Evolutionary conservation across 163 green algal species (phyloP), one percentile per base, ranked within the genome.

Genomic region (Prototheca cutis): DNA sequence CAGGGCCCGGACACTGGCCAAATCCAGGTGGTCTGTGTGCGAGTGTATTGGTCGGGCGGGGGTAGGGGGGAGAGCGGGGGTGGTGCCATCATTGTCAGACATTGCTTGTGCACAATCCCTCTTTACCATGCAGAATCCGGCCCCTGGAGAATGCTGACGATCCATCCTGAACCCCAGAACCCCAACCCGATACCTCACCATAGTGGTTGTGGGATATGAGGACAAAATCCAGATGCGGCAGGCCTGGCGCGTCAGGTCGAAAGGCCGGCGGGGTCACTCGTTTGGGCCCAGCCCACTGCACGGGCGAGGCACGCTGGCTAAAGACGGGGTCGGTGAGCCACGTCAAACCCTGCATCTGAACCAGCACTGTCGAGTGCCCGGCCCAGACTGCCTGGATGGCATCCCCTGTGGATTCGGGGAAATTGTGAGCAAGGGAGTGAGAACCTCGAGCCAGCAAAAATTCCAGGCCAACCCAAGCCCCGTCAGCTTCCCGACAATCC

Each of bases 151-250:
- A n/a, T n/a, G n/a, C n/a, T n/a, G n/a, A n/a, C n/a, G n/a, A n/a
- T n/a, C n/a, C n/a, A 45, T 21, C 36, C 17, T 45, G 36, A 30
- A 18, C 24, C 28, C 18, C 51, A 40, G 51, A 19, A 10, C 24
- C 8, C 25, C 13, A 30, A 4, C 24, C 7, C 28, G 6, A 30
- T 2, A 45, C 18, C 58, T 25, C 23, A 63, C 58, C 61, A 54
- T 93, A 94, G 66, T 94, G 86, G 59, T 89, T 87, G 76, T 94
- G 85, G 5, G 58, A 78, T 31, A 93, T 73, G n/a, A 89, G 5
- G 5, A 88, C 76, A 55, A 77, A 77, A 65, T 89, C 74, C 2
- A 88, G 48, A 19, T 62, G n/a, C 2, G 79, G 76, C 18, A 87
- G 59, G 27, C 62, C 29, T 18, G 58, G 40, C 40, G 70, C 36